Evolutionary conservation across 2,329 filamentous ascomycete species (phyloP).

Genomic region (Hypoxylon sp.): DNA sequence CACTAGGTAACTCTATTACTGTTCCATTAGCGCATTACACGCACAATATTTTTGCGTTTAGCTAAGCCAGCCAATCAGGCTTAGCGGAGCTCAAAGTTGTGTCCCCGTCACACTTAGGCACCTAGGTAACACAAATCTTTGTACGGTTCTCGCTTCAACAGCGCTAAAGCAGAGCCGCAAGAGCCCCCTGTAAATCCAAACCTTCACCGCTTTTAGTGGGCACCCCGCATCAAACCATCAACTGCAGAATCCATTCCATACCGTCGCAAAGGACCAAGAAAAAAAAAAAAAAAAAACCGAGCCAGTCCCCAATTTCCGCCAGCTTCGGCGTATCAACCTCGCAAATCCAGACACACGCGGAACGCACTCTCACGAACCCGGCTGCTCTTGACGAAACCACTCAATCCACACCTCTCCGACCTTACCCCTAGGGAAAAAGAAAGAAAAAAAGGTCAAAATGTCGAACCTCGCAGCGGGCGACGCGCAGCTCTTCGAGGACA

Average conservation of each 20-base stretch:
- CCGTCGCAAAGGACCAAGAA: background rate
- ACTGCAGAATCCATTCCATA: constrained; percentile 31
- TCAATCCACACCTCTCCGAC: background rate
- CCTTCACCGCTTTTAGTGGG: constrained; percentile 50
- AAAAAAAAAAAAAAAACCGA: background rate
- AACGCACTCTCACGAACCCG: background rate
- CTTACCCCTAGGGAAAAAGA: too few relatives aligned
- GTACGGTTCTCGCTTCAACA: background rate
- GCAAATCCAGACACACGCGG: background rate
- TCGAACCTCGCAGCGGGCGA: constrained; percentile 76
- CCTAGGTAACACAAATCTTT: constrained; percentile 5
- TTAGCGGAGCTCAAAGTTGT: background rate
- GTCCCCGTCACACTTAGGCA: background rate
- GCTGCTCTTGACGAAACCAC: background rate
- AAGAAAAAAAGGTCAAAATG: constrained; percentile 54
- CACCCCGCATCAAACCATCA: constrained; percentile 26
- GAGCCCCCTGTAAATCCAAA: constrained; percentile 44
- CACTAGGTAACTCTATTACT: background rate
- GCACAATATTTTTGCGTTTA: background rate
- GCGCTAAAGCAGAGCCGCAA: constrained; percentile 42
- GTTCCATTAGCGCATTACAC: too few relatives aligned
- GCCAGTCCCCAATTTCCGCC: background rate
- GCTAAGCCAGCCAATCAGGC: background rate
- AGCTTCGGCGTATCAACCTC: background rate
- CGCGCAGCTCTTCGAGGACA: constrained; percentile 93